Evolutionary conservation across 129 eudicot species (phyloP), one percentile per base, ranked within the genome.

Genomic region (Centrapalus pauciflorus): DNA sequence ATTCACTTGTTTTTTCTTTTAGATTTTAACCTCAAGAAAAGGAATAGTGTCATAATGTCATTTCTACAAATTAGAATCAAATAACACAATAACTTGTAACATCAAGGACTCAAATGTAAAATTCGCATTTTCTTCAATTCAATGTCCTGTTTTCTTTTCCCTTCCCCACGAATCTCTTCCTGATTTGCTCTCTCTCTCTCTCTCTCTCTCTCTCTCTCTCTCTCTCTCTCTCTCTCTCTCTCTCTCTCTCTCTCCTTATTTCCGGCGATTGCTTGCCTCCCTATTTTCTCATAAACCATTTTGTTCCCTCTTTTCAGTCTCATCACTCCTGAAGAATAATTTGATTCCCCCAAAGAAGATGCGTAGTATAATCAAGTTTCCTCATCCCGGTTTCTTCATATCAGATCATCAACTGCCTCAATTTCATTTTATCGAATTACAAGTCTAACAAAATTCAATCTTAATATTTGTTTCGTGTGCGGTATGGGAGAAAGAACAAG

Each of bases 401-500:
- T 61, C 75, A 62, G 81, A 77, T 80, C 79, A 72, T 57, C 49
- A 75, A 41, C 27, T 67, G 11, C 33, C 54, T 8, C 52, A 35
- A 35, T 68, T 68, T 11, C 20, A 37, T 68, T 29, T 7, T 20
- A 55, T 41, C n/a, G 14, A 37, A 37, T 27, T 37, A 51, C 27
- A 14, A 30, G 60, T 51, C 8, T 55, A 26, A 24, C 23, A 21
- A 3, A n/a, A 54, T 55, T 50, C 23, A 25, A 23, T 35, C 16
- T 56, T 66, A 48, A 23, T 37, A 12, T 69, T 5, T 17, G 2
- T 33, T 40, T 19, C 35, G n/a, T 68, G 58, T 41, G 37, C 66
- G 68, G 25, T 70, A 78, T 87, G 89, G 84, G 81, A 23, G 84
- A 75, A 29, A 66, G 21, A 38, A 67, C 69, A 28, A 76, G 72